These are phyloP conservation scores for Pseudognaphalium luteoalbum DNA, from an alignment of 129 eudicot genomes.

Conservation along the genomic window DNA sequence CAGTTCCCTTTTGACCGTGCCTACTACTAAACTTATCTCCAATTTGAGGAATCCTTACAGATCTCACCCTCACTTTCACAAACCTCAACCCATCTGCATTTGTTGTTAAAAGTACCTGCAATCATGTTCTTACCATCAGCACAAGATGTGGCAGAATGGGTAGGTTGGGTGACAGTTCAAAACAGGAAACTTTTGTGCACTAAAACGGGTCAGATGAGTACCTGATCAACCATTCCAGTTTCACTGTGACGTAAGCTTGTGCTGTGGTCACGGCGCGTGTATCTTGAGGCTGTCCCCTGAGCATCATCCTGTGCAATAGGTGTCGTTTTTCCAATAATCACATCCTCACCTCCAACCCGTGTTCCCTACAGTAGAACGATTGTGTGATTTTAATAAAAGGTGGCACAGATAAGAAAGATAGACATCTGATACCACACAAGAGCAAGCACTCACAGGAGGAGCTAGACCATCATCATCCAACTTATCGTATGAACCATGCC, in stretches of 20 bases:
- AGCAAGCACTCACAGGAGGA: conserved; percentile 65
- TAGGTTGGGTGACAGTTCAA: background rate
- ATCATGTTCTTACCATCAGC: background rate
- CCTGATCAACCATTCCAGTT: conserved; percentile 96
- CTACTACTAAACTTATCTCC: conserved; percentile 97
- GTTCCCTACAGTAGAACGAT: conserved; percentile 52
- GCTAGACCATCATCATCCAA: conserved; percentile 94
- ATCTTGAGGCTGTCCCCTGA: conserved; percentile 77
- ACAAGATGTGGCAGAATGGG: background rate
- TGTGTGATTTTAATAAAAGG: background rate
- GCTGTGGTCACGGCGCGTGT: conserved; percentile 84
- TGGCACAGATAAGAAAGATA: background rate
- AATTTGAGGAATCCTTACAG: conserved; percentile 88
- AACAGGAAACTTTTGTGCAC: background rate
- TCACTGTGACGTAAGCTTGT: conserved; percentile 95
- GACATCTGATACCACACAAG: background rate
- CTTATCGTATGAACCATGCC: conserved; percentile 93
- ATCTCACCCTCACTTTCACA: conserved; percentile 94
- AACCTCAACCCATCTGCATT: conserved; percentile 92
- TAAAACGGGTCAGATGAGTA: background rate
- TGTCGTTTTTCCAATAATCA: conserved; percentile 91
- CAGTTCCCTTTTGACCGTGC: conserved; percentile 96
- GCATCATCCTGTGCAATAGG: conserved; percentile 90
- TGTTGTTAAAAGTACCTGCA: conserved; percentile 72
- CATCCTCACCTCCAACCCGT: conserved; percentile 94